Conservation (phyloP, 208 protist genomes). For the Acanthamoeba healyi region DNA sequence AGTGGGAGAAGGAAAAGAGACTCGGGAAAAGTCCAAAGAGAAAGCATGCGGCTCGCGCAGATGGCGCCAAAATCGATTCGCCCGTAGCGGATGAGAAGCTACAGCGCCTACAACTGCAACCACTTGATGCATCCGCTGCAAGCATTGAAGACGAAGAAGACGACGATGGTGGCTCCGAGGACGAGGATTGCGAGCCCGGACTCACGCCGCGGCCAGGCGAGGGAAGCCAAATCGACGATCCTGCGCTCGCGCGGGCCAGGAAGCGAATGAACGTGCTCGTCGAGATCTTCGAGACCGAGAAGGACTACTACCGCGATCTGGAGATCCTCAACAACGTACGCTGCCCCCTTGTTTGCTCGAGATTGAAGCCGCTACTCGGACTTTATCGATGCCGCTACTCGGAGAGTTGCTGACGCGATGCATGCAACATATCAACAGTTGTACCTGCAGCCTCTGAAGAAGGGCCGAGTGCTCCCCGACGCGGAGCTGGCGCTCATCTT, state of each 20-base stretch:
- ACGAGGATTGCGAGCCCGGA: neutral
- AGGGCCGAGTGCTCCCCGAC: neutral
- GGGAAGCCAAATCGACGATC: slow-evolving; percentile 1
- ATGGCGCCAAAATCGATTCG: too few relatives aligned
- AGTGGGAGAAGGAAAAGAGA: neutral
- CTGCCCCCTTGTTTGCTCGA: neutral
- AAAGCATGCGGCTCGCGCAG: too few relatives aligned
- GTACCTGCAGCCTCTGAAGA: slow-evolving; percentile 29
- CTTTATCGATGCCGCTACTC: too few relatives aligned
- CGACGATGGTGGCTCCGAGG: neutral
- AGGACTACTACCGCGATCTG: slow-evolving; percentile 41
- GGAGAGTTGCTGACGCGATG: too few relatives aligned
- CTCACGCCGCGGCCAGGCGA: slow-evolving; percentile 24
- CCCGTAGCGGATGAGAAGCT: too few relatives aligned
- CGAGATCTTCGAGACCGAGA: slow-evolving; percentile 11
- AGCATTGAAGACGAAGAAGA: neutral
- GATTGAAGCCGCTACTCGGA: too few relatives aligned
- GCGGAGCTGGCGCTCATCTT: slow-evolving; percentile 36
- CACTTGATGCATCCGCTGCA: too few relatives aligned
- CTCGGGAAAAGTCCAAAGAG: neutral
- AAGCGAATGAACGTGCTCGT: neutral
- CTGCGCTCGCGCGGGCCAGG: neutral
- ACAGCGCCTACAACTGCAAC: too few relatives aligned
- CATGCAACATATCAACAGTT: too few relatives aligned
- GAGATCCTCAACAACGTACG: slow-evolving; percentile 27